These are phyloP conservation scores for Blastobotrys illinoisensis DNA, from an alignment of 1,139 yeast species.

Conservation along the genomic window DNA sequence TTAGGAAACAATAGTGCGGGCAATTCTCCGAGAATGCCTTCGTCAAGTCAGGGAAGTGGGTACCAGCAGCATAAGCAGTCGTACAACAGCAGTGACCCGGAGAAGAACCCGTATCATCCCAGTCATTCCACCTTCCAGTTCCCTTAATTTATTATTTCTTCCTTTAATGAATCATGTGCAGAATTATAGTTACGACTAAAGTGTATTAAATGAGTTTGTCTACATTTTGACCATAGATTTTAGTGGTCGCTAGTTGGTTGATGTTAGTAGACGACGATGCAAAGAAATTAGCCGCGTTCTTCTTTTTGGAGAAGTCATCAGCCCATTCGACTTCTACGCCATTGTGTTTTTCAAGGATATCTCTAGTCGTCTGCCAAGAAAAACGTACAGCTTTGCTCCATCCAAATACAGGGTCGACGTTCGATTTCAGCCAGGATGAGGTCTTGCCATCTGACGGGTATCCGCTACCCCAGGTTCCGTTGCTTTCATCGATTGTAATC, in stretches of 20 bases:
- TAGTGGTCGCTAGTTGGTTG: not conserved
- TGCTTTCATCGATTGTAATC: conserved; percentile 33
- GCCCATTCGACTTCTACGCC: conserved; percentile 55
- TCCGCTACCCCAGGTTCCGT: conserved; percentile 68
- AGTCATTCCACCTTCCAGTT: not conserved
- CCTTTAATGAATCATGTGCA: not conserved
- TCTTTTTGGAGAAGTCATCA: conserved; percentile 36
- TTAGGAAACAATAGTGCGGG: not conserved
- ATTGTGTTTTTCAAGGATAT: conserved; percentile 45
- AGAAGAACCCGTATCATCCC: not conserved
- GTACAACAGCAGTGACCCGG: not conserved
- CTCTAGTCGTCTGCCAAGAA: conserved; percentile 92
- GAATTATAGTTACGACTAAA: not conserved
- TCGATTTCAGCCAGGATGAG: conserved; percentile 56
- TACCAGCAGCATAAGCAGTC: not conserved
- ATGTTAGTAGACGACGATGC: not conserved
- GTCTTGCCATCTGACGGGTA: conserved; percentile 94
- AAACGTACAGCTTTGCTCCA: conserved; percentile 79
- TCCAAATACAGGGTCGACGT: conserved; percentile 73
- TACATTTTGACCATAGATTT: not conserved
- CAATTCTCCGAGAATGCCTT: not conserved
- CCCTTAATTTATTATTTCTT: not conserved
- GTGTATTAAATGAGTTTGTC: not conserved
- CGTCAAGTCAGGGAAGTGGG: not conserved
- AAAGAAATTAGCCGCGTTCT: not conserved